Base-by-base conservation (phyloP, 2,329 filamentous ascomycete species). In the Onygenales sp. region DNA sequence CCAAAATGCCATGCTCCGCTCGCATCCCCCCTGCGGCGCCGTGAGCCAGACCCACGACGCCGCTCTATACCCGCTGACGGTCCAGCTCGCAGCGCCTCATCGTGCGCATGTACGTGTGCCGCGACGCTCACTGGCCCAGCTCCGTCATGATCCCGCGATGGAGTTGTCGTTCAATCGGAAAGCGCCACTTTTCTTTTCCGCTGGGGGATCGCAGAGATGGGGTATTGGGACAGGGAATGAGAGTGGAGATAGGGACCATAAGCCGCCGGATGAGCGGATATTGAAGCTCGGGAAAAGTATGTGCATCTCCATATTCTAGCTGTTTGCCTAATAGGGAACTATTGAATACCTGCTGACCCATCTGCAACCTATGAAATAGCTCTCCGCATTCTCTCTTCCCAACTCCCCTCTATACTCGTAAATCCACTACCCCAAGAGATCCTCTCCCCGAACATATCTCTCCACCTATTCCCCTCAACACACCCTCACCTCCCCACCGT, bases 401-500 rank as follows among this genome's bases (percentile, higher is more conserved):
- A 80, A 32, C 76, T 85, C 10, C 81, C 82, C 1, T 80, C 77
- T 8, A 72, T 85, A 4, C 72, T 85, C 17, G 76, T 78, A 53
- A 79, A 80, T 42, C 80, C 82, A 1, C 72, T 85, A 5, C 82
- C 82, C 4, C 76, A 77, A 46, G 77, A 83, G 31, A 81, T 84
- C 17, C 76, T 85, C 46, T 82, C 81, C 1, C 82, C 82, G 1
- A 77, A 75, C 55, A 80, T 85, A 51, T 78, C 74, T 31, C 75
- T 85, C 17, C 80, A 84, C 61, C 74, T 85, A 10, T 85, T 85
- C 59, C 82, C 82, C 17, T 85, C 82, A 4, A 77, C 74, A 4
- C 74, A 77, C 57, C 74, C 74, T n/a, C 74, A 77, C 58, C 87
- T 98, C 2, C 93, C 93, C 36, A 87, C 84, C n/a, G 93, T 97